Percentiles rank a stretch among this genome's conserved stretches.
phyloP scores from a whole-genome alignment of 2,329 filamentous ascomycete genomes.

The Aureobasidium sp. region DNA sequence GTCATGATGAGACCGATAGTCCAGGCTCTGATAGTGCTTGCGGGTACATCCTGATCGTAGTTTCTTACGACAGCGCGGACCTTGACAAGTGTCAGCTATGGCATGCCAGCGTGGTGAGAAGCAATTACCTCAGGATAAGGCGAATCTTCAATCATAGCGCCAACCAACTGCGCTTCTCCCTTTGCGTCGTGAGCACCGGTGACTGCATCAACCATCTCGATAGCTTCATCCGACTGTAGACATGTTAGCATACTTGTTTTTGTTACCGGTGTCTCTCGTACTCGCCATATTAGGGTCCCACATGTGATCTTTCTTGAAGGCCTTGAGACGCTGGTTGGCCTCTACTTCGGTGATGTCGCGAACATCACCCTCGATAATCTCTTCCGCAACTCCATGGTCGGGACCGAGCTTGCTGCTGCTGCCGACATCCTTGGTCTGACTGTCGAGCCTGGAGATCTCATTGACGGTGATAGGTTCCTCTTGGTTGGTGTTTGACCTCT shows the following conservation, averaged over 20 bases:
- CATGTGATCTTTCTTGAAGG: conserved; percentile 52
- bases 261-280: neutral
- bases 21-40: conserved; percentile 58
- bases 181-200: conserved; percentile 47
- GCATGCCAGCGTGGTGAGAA: neutral
- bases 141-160: conserved; percentile 55
- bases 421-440: conserved; percentile 3
- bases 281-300: conserved; percentile 51
- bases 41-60: conserved; percentile 54
- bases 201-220: conserved; percentile 52
- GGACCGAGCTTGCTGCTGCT: conserved; percentile 16
- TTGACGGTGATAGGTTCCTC: conserved; percentile 8
- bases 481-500: conserved; percentile 18
- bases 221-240: conserved; percentile 44
- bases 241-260: conserved; percentile 20
- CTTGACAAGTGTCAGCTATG: conserved; percentile 1
- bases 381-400: conserved; percentile 15
- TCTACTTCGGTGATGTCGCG: conserved; percentile 19
- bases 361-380: conserved; percentile 14
- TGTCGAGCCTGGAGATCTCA: conserved; percentile 12
- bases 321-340: conserved; percentile 34
- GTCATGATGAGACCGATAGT: conserved; percentile 52
- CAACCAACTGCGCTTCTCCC: conserved; percentile 49
- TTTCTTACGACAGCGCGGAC: conserved; percentile 54
- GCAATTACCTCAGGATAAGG: conserved; percentile 54